Evolutionary conservation across 345 rosid species (phyloP).

Genomic region (Ailanthus altissimus): DNA sequence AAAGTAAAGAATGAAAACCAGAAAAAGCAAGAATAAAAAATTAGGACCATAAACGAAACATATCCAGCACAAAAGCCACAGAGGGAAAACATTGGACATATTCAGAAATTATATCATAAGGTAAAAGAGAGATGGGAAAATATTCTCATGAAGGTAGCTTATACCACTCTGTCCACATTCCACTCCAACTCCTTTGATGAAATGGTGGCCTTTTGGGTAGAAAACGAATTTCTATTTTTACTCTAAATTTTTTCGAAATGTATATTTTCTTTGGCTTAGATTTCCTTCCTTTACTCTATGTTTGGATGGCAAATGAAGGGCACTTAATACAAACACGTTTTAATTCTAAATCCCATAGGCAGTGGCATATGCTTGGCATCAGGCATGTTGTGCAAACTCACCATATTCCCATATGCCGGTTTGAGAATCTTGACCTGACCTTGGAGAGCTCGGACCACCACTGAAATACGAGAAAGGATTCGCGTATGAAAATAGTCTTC

Average conservation of each 20-base stretch:
- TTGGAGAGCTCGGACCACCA: slow-evolving; percentile 46
- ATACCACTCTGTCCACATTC: neutral
- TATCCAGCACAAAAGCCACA: neutral
- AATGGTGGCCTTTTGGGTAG: neutral
- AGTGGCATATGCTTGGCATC: neutral
- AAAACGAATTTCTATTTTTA: neutral
- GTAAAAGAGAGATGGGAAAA: neutral
- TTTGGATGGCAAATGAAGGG: neutral
- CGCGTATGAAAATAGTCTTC: slow-evolving; percentile 56
- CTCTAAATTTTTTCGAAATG: too few species aligned
- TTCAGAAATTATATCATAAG: neutral
- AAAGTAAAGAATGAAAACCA: neutral
- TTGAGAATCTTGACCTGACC: slow-evolving; percentile 46
- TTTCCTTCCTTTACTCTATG: neutral
- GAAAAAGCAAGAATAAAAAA: neutral
- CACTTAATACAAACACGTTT: neutral
- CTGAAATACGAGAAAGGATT: slow-evolving; percentile 84
- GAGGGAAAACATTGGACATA: neutral
- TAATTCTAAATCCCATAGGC: neutral
- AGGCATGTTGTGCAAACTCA: slow-evolving; percentile 30
- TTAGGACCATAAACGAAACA: neutral
- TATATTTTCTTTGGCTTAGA: neutral
- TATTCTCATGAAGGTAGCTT: neutral
- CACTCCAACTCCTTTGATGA: neutral
- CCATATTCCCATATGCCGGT: slow-evolving; percentile 45